Evolutionary conservation across 768 basidiomycete species (phyloP).

Genomic region (Boletus barrowsii): DNA sequence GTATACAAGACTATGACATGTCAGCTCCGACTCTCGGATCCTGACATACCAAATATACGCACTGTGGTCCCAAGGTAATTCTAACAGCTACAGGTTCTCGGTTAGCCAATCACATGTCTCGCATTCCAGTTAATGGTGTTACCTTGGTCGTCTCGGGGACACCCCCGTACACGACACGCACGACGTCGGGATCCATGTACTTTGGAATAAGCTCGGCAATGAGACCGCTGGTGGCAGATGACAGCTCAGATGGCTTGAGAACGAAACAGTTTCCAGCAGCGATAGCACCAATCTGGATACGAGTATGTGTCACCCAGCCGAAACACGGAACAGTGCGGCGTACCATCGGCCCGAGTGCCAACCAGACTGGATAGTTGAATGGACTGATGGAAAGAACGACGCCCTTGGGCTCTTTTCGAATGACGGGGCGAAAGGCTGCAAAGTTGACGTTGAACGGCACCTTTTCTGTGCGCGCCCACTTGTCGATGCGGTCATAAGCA

Average conservation of each 20-base stretch:
- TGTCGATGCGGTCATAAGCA: slow-evolving; percentile 62
- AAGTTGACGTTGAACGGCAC: slow-evolving; percentile 56
- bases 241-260: slow-evolving; percentile 75
- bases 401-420: slow-evolving; percentile 77
- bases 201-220: slow-evolving; percentile 67
- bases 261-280: slow-evolving; percentile 73
- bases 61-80: slow-evolving; percentile 68
- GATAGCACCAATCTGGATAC: slow-evolving; percentile 58
- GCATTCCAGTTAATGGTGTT: background rate
- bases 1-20: slow-evolving; percentile 48
- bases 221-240: slow-evolving; percentile 52
- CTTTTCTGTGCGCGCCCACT: slow-evolving; percentile 68
- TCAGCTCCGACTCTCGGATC: background rate
- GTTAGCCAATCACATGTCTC: background rate
- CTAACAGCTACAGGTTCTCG: slow-evolving; percentile 50
- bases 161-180: slow-evolving; percentile 68
- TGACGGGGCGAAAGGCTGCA: slow-evolving; percentile 55
- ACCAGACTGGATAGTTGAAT: slow-evolving; percentile 73
- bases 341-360: slow-evolving; percentile 58
- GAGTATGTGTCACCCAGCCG: background rate
- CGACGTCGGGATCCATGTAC: slow-evolving; percentile 67
- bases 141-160: slow-evolving; percentile 62
- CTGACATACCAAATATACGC: slow-evolving; percentile 1
- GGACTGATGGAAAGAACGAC: slow-evolving; percentile 66
- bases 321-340: slow-evolving; percentile 5